These are phyloP conservation scores for Blepharisma japonicum DNA, from an alignment of 73 alveolate species.

Conservation along the genomic window DNA sequence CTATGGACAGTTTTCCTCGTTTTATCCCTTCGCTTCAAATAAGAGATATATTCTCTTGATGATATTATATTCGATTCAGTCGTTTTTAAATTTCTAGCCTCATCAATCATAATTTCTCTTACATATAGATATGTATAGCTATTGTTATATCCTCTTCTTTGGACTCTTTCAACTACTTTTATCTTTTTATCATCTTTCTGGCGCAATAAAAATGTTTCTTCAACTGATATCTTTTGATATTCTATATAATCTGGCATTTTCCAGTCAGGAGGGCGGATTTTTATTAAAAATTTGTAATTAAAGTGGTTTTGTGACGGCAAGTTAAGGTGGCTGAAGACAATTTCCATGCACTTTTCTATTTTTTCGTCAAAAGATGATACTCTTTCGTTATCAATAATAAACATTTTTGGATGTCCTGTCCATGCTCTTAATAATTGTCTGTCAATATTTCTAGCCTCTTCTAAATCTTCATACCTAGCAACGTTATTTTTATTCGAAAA, in stretches of 20 bases:
- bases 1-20: constrained; percentile 48
- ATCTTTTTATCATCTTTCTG: constrained; percentile 34
- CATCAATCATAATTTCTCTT: constrained; percentile 29
- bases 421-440: constrained; percentile 57
- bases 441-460: constrained; percentile 64
- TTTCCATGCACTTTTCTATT: constrained; percentile 42
- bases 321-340: constrained; percentile 58
- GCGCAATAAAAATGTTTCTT: constrained; percentile 56
- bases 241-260: constrained; percentile 56
- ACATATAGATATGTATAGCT: constrained; percentile 57
- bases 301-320: constrained; percentile 50
- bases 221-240: constrained; percentile 57
- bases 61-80: constrained; percentile 56
- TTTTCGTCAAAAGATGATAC: constrained; percentile 57
- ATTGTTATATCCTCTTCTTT: constrained; percentile 66
- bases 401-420: constrained; percentile 80
- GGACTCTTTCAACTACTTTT: constrained; percentile 47
- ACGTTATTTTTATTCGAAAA: constrained; percentile 49
- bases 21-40: constrained; percentile 53
- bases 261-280: constrained; percentile 38
- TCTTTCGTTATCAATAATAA: constrained; percentile 60
- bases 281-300: constrained; percentile 52
- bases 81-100: constrained; percentile 36
- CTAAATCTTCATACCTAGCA: constrained; percentile 60
- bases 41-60: constrained; percentile 65